Base-by-base conservation (phyloP, 2,329 filamentous ascomycete species). In the Aspergillus fumigatiaffinis region DNA sequence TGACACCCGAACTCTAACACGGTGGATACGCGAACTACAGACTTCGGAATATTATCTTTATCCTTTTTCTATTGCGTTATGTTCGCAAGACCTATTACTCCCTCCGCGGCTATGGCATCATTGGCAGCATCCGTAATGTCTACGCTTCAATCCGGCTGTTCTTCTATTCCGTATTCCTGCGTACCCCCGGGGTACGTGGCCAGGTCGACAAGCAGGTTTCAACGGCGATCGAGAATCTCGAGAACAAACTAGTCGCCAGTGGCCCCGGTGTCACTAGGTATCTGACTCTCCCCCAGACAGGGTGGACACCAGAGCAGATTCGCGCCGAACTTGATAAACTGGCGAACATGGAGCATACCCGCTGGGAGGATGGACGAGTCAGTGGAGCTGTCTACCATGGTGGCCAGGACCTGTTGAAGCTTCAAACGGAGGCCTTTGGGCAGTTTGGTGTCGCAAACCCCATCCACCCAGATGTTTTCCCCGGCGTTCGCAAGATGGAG, bases 401-500 rank as follows among this genome's bases (percentile, higher is more conserved):
- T 63, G 94, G 94, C 53, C 84, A 90, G 42, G 87, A 89, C 48
- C 78, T 99, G 65, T 77, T 94, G 59, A 85, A 88, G 69, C 80
- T 99, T 42, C 94, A 99, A 79, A 90, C 90, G 5, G 91, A 97
- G 72, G 93, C 94, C 0, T 97, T 93, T 80, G 89, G 90, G 63
- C 89, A 90, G 75, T 99, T 99, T 73, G 93, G 92, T 52, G 94
- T 99, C 29, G 85, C 92, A 42, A 99, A 99, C 74, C 94, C 94
- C 3, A 94, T 99, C 65, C 94, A 99, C 74, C 94, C 94, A 6
- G 94, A 99, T 77, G 93, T 99, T 47, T 99, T 99, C 77, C 94
- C 94, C 17, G 94, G 93, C 28, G 92, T 99, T 53, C 83, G 94
- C 68, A 99, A 99, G 84, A 99, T 99, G 94, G 94, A 99, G 80